A percentile compares a stretch with the other conserved stretches of the same genome.
These are phyloP conservation scores for Cyberlindnera lachancei DNA, from an alignment of 805 yeast genomes.

Conservation along the genomic window DNA sequence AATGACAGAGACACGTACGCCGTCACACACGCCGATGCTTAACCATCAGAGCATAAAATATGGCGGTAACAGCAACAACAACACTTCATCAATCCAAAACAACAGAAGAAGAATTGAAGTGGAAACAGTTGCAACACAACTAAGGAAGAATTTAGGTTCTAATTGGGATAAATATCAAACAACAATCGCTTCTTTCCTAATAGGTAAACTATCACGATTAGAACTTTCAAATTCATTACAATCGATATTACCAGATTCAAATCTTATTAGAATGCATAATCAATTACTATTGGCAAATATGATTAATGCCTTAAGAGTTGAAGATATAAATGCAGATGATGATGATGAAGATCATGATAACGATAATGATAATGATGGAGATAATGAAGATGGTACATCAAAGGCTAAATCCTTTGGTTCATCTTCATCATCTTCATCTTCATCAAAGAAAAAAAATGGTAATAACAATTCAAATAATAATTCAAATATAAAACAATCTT, in stretches of 20 bases:
- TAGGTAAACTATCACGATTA: slow-evolving; percentile 69
- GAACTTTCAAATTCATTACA: slow-evolving; percentile 60
- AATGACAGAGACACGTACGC: slow-evolving; percentile 10
- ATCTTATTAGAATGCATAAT: slow-evolving; percentile 59
- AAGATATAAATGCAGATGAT: slow-evolving; percentile 38
- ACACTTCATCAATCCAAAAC: slow-evolving; percentile 4
- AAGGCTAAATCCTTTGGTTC: slow-evolving; percentile 14
- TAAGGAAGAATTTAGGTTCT: slow-evolving; percentile 65
- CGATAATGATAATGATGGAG: slow-evolving; percentile 51
- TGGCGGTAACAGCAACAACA: too few species aligned
- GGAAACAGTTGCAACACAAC: slow-evolving; percentile 60
- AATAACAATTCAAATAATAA: too few species aligned
- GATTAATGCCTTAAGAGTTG: slow-evolving; percentile 76
- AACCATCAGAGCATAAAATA: slow-evolving; percentile 9
- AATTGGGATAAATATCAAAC: slow-evolving; percentile 83
- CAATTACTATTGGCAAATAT: slow-evolving; percentile 72
- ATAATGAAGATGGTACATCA: slow-evolving; percentile 18
- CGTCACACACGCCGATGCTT: slow-evolving; percentile 9
- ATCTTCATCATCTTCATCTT: too few species aligned
- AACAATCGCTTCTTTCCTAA: slow-evolving; percentile 63
- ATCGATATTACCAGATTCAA: slow-evolving; percentile 36
- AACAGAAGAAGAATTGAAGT: slow-evolving; percentile 42
- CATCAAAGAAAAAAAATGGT: slow-evolving; percentile 32
- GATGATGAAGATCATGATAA: too few species aligned
- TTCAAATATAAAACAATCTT: slow-evolving; percentile 45